phyloP scores from a whole-genome alignment of 2,329 filamentous ascomycete genomes.

The Dryadomyces sulphureus region DNA sequence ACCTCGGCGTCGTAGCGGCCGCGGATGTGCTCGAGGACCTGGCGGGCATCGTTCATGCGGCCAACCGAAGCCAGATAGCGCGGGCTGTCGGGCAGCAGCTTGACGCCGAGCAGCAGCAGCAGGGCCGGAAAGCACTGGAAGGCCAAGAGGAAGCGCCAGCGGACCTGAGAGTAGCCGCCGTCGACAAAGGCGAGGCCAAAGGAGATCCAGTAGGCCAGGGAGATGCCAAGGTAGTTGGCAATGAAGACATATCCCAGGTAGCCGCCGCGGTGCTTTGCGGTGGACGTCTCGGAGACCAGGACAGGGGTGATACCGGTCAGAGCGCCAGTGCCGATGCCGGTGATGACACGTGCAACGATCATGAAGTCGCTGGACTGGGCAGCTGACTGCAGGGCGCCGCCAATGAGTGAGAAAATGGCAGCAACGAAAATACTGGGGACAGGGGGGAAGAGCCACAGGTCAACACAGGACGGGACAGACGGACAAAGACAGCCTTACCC shows the following conservation, averaged over 20 bases:
- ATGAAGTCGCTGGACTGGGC: conserved; percentile 31
- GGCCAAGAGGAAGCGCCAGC: conserved; percentile 22
- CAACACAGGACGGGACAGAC: not conserved
- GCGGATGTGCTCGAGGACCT: conserved; percentile 17
- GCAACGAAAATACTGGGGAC: conserved; percentile 20
- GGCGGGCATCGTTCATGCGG: conserved; percentile 16
- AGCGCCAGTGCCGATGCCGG: conserved; percentile 36
- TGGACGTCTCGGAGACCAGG: conserved; percentile 31
- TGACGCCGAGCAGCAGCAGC: conserved; percentile 22
- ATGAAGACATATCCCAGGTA: conserved; percentile 34
- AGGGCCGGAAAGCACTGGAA: conserved; percentile 27
- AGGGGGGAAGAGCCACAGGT: not conserved
- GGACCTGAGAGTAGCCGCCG: conserved; percentile 16
- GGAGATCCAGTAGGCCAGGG: conserved; percentile 23
- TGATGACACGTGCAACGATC: conserved; percentile 31
- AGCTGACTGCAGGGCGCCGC: conserved; percentile 31
- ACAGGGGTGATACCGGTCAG: conserved; percentile 34
- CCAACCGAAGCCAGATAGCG: conserved; percentile 16
- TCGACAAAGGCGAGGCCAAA: conserved; percentile 17
- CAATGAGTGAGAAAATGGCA: conserved; percentile 29
- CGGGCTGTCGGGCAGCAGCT: conserved; percentile 29
- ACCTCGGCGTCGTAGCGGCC: conserved; percentile 20
- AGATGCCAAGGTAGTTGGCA: conserved; percentile 36
- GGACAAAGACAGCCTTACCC: not conserved
- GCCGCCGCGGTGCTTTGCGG: conserved; percentile 28